Percentiles rank a stretch among this genome's conserved stretches.
phyloP scores from a whole-genome alignment of 2,329 filamentous ascomycete species.

The Aspergillus phoenicis region DNA sequence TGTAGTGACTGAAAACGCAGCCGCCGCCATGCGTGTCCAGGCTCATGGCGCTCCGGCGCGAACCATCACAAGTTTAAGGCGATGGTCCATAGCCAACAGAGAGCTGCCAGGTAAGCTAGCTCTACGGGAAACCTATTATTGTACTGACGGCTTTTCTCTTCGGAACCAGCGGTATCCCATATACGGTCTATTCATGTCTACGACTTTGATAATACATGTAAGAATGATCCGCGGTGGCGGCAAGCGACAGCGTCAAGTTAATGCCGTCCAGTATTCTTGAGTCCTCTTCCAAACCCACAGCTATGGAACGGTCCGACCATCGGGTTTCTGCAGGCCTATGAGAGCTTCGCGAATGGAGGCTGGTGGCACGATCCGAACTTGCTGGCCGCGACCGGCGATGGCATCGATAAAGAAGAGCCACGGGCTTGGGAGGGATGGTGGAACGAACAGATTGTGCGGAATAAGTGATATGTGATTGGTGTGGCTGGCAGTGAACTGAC shows the following conservation, averaged over 20 bases:
- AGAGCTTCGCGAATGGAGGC: constrained; percentile 78
- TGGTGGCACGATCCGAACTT: constrained; percentile 97
- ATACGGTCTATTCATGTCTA: constrained; percentile 88
- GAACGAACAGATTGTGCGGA: constrained; percentile 82
- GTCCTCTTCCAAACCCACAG: constrained; percentile 83
- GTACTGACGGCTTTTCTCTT: neutral
- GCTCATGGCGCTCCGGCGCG: constrained; percentile 31
- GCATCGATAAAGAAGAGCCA: constrained; percentile 76
- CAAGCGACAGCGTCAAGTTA: constrained; percentile 15
- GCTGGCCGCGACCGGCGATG: constrained; percentile 81
- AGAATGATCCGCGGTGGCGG: constrained; percentile 32
- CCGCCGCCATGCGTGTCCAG: constrained; percentile 28
- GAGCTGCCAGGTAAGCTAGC: constrained; percentile 64
- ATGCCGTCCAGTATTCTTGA: constrained; percentile 72
- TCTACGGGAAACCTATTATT: neutral
- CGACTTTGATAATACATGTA: constrained; percentile 96
- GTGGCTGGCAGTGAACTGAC: constrained; percentile 24
- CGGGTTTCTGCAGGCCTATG: constrained; percentile 72
- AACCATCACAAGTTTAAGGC: constrained; percentile 74
- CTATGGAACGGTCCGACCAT: constrained; percentile 82
- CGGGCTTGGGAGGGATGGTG: constrained; percentile 91
- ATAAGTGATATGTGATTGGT: constrained; percentile 8
- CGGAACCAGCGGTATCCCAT: constrained; percentile 57
- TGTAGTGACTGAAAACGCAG: constrained; percentile 34
- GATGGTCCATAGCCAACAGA: constrained; percentile 80